phyloP scores from a whole-genome alignment of 768 basidiomycete species.

The Trametes punicea region DNA sequence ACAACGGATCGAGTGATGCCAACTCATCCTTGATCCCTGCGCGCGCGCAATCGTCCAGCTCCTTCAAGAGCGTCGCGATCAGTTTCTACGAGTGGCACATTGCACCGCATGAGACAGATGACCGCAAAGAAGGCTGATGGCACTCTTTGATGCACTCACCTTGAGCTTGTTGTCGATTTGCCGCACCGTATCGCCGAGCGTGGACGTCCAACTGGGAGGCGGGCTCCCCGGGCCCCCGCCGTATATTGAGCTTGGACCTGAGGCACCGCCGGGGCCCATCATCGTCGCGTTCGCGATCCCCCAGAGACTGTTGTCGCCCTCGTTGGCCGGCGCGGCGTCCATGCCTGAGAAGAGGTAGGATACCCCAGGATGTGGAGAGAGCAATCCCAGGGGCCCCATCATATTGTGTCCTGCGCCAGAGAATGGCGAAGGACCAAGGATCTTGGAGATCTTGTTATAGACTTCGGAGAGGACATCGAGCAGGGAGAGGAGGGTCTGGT shows the following conservation, averaged over 20 bases:
- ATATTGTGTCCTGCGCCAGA: constrained; percentile 67
- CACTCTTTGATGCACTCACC: constrained; percentile 39
- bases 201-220: constrained; percentile 58
- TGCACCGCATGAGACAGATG: constrained; percentile 8
- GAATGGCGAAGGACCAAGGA: constrained; percentile 81
- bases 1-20: constrained; percentile 73
- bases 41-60: constrained; percentile 79
- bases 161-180: constrained; percentile 86
- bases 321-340: constrained; percentile 38
- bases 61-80: constrained; percentile 72
- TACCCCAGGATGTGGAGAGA: constrained; percentile 79
- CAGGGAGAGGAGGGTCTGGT: constrained; percentile 82
- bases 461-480: constrained; percentile 88
- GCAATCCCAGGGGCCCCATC: constrained; percentile 68
- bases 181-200: constrained; percentile 66
- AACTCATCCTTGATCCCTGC: constrained; percentile 81
- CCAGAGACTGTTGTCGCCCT: constrained; percentile 61
- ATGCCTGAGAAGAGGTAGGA: constrained; percentile 66
- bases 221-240: constrained; percentile 43
- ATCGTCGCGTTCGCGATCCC: constrained; percentile 48
- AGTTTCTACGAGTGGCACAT: constrained; percentile 62
- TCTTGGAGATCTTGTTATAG: constrained; percentile 81
- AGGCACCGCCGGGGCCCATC: constrained; percentile 30
- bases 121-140: not conserved
- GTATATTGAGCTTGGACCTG: constrained; percentile 22